Percentiles rank a stretch among this genome's conserved stretches.
phyloP scores from a whole-genome alignment of 345 rosid genomes.

The Pugionium cornutum region DNA sequence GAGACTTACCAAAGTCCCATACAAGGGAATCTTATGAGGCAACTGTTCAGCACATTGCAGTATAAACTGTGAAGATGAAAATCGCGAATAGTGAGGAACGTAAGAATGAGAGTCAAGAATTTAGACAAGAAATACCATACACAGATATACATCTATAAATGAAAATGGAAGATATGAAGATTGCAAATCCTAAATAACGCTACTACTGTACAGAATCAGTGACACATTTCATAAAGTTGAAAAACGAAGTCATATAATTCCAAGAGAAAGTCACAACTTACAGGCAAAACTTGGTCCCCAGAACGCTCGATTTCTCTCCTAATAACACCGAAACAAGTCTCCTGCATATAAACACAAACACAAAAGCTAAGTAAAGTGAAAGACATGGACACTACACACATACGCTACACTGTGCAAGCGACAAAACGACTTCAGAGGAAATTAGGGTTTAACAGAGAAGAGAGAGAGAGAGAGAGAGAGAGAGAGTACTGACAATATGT shows the following conservation, averaged over 20 bases:
- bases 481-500: constrained; percentile 59
- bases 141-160: no score
- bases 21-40: constrained; percentile 94
- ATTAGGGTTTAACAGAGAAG: constrained; percentile 39
- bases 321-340: constrained; percentile 73
- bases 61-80: constrained; percentile 58
- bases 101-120: not conserved
- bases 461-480: constrained; percentile 13
- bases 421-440: not conserved
- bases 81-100: not conserved
- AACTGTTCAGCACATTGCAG: constrained; percentile 81
- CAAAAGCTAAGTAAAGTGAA: not conserved
- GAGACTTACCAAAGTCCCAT: constrained; percentile 77
- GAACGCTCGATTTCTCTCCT: constrained; percentile 88
- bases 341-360: constrained; percentile 44
- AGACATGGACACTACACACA: not conserved
- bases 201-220: not conserved
- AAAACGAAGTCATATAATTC: not conserved
- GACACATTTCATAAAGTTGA: not conserved
- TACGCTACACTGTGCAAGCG: no score
- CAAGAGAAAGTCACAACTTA: constrained; percentile 26
- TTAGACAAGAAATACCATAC: not conserved
- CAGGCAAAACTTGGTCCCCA: constrained; percentile 55
- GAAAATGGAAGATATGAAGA: not conserved
- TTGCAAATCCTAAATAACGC: not conserved